phyloP scores from a whole-genome alignment of 1,284 basidiomycete genomes.

The Cystobasidium pallidum region DNA sequence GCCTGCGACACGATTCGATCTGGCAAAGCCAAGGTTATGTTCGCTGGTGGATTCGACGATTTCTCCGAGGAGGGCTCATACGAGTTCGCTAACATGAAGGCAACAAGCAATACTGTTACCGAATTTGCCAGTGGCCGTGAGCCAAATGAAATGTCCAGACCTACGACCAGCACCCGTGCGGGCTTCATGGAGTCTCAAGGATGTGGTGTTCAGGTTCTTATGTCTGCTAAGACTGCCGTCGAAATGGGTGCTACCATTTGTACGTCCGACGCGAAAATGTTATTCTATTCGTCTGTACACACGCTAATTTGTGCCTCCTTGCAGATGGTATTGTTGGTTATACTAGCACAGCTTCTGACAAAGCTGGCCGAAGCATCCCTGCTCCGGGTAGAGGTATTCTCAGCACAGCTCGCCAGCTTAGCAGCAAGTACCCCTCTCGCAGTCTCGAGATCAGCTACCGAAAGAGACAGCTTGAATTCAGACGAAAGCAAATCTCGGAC shows the following conservation, averaged over 20 bases:
- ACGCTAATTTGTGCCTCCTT: too few relatives aligned
- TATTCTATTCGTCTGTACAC: too few relatives aligned
- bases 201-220: constrained; percentile 92
- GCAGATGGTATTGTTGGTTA: constrained; percentile 80
- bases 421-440: constrained; percentile 68
- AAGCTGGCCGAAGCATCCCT: constrained; percentile 58
- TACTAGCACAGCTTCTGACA: constrained; percentile 83
- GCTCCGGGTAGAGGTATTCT: constrained; percentile 83
- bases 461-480: constrained; percentile 86
- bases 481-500: constrained; percentile 83
- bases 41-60: constrained; percentile 97
- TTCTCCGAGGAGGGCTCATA: constrained; percentile 70
- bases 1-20: constrained; percentile 92
- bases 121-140: constrained; percentile 99
- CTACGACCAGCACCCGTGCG: constrained; percentile 90
- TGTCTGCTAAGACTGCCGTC: constrained; percentile 93
- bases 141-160: constrained; percentile 97
- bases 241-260: constrained; percentile 92
- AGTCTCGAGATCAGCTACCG: constrained; percentile 84
- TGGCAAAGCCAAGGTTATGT: constrained; percentile 98
- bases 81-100: constrained; percentile 91
- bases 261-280: too few relatives aligned
- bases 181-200: constrained; percentile 92
- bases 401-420: constrained; percentile 76
- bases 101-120: constrained; percentile 92